Conservation (phyloP, 176 grass and related monocot species). For the barley (Hordeum vulgare) region MorexV3_pseudomolecules_assembly NC_058519.1:641459657-641460156, state of each 20-base stretch:
- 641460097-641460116: conserved; percentile 82
- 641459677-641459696: conserved; percentile 78
- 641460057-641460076: conserved; percentile 59
- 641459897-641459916: neutral
- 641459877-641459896: neutral
- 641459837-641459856: neutral
- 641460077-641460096: conserved; percentile 95
- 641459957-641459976: conserved; percentile 81
- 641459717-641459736: conserved; percentile 39
- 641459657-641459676: neutral
- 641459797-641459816: neutral
- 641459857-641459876: neutral
- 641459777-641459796: neutral
- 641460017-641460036: conserved; percentile 21
- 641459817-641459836: conserved; percentile 8
- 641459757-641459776: conserved; percentile 54
- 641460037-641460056: conserved; percentile 16
- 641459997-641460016: conserved; percentile 47
- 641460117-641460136: conserved; percentile 88
- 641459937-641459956: conserved; percentile 90
- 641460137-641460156: conserved; percentile 32
- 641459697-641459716: conserved; percentile 72
- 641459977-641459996: conserved; percentile 93
- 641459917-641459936: conserved; percentile 71
- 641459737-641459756: conserved; percentile 81